Evolutionary conservation across 2,329 filamentous ascomycete species (phyloP).

Genomic region (Calonectria naviculata): DNA sequence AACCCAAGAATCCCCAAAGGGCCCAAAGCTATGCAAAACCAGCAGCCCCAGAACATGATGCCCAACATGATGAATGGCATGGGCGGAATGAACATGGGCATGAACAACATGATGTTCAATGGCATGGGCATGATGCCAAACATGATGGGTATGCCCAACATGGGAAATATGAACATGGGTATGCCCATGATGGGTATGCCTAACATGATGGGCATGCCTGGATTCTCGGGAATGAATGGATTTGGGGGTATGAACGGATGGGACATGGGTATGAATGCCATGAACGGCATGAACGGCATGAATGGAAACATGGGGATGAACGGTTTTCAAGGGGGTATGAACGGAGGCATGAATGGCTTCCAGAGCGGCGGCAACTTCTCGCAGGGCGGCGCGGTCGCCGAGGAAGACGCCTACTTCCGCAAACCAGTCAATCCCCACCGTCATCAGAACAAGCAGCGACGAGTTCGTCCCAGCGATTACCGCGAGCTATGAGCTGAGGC

Average conservation of each 20-base stretch:
- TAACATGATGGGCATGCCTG: constrained; percentile 48
- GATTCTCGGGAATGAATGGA: constrained; percentile 43
- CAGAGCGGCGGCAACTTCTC: constrained; percentile 53
- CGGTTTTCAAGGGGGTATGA: constrained; percentile 43
- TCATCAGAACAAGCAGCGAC: constrained; percentile 82
- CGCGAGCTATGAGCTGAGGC: constrained; percentile 72
- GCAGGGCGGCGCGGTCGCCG: constrained; percentile 69
- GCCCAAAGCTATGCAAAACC: constrained; percentile 72
- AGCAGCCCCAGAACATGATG: constrained; percentile 57
- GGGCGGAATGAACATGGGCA: constrained; percentile 53
- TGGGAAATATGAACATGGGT: constrained; percentile 45
- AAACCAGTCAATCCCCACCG: constrained; percentile 96
- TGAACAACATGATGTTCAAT: constrained; percentile 52
- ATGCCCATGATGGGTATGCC: constrained; percentile 47
- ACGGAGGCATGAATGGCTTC: constrained; percentile 45
- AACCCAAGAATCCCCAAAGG: constrained; percentile 74
- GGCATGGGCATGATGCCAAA: constrained; percentile 50
- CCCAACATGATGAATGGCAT: constrained; percentile 62
- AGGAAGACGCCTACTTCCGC: constrained; percentile 93
- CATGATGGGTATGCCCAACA: constrained; percentile 47
- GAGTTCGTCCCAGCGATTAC: constrained; percentile 90
- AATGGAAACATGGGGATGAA: constrained; percentile 49
- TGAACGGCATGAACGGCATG: constrained; percentile 33
- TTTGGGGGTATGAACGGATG: constrained; percentile 40
- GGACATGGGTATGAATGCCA: constrained; percentile 33